phyloP scores from a whole-genome alignment of 805 yeast species.

The Priceomyces carsonii region DNA sequence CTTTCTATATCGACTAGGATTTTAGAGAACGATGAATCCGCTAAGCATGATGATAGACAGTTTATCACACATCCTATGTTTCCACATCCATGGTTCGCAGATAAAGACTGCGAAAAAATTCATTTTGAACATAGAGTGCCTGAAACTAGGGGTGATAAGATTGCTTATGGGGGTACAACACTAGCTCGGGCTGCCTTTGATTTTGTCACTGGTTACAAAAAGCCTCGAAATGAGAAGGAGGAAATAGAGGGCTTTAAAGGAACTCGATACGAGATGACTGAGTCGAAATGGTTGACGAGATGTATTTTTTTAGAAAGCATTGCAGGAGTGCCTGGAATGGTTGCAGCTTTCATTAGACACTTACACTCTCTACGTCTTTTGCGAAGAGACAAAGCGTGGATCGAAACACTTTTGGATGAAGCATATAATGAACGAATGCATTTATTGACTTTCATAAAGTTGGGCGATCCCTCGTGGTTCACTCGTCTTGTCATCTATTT shows the following conservation, averaged over 20 bases:
- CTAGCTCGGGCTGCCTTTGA: constrained; percentile 56
- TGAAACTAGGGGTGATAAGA: constrained; percentile 44
- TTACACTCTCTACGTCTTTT: constrained; percentile 62
- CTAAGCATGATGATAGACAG: constrained; percentile 29
- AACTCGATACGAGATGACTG: constrained; percentile 55
- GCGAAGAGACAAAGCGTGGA: constrained; percentile 71
- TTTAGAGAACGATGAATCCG: constrained; percentile 17
- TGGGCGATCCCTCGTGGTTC: constrained; percentile 62
- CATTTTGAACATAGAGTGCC: constrained; percentile 55
- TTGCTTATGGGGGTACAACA: constrained; percentile 51
- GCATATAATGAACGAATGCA: constrained; percentile 83
- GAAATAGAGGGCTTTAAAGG: constrained; percentile 30
- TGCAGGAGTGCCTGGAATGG: constrained; percentile 83
- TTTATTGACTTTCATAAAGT: constrained; percentile 62
- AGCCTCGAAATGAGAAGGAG: constrained; percentile 43
- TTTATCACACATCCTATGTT: constrained; percentile 43
- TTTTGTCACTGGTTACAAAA: constrained; percentile 62
- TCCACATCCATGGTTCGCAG: constrained; percentile 33
- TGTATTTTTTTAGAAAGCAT: constrained; percentile 66
- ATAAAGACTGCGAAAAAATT: constrained; percentile 37
- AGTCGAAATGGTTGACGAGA: constrained; percentile 62
- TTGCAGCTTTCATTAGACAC: constrained; percentile 71
- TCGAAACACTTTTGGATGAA: constrained; percentile 71
- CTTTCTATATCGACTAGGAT: constrained; percentile 29
- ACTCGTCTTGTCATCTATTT: constrained; percentile 54